These are phyloP conservation scores for Talaromyces albobiverticillius DNA, from an alignment of 2,329 filamentous ascomycete genomes.

Conservation along the genomic window DNA sequence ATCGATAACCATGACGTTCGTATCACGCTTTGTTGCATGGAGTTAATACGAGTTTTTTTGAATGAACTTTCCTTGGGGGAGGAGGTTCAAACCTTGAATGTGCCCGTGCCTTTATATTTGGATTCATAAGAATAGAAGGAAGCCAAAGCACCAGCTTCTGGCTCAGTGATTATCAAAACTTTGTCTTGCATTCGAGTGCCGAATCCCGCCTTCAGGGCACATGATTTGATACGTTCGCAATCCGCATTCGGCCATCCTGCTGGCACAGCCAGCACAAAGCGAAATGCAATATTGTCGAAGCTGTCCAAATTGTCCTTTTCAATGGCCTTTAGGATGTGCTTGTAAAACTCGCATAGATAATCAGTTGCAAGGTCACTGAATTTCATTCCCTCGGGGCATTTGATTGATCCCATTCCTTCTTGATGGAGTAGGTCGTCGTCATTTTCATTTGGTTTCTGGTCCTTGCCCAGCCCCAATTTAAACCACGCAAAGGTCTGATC, in stretches of 20 bases:
- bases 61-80: not conserved
- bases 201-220: constrained; percentile 1
- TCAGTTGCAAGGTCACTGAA: constrained; percentile 1
- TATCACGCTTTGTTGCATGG: not conserved
- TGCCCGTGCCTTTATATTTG: not conserved
- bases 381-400: not conserved
- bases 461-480: not conserved
- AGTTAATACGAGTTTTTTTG: not conserved
- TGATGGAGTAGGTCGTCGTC: not conserved
- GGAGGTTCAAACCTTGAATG: not conserved
- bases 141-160: not conserved
- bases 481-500: constrained; percentile 5
- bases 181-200: not conserved
- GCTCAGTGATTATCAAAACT: not conserved
- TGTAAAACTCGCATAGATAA: constrained; percentile 1
- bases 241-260: constrained; percentile 4
- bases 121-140: not conserved
- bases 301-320: not conserved
- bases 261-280: constrained; percentile 9
- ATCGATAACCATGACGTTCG: constrained; percentile 6
- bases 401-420: not conserved
- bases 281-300: not conserved
- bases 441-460: not conserved
- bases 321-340: not conserved
- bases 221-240: not conserved